Conservation (phyloP, 1,284 basidiomycete genomes). For the Anthracocystis panici-leucophaei region DNA sequence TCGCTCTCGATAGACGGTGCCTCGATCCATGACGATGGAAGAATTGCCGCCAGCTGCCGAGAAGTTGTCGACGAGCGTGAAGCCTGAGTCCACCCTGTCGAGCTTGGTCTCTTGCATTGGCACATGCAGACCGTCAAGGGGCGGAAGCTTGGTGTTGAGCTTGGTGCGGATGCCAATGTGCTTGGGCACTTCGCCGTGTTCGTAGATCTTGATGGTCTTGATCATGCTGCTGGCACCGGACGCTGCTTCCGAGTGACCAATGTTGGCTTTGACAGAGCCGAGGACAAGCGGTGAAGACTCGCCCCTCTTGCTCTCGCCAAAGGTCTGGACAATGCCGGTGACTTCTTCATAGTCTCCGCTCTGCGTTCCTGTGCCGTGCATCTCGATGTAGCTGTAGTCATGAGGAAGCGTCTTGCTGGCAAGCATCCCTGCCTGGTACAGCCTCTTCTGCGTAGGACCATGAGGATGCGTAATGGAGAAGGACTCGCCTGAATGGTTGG, state of each 20-base stretch:
- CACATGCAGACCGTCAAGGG: constrained; percentile 41
- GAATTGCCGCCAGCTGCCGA: constrained; percentile 55
- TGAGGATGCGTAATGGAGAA: constrained; percentile 58
- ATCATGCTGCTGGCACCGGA: constrained; percentile 50
- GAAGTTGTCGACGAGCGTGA: constrained; percentile 53
- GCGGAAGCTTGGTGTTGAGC: constrained; percentile 51
- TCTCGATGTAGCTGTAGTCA: constrained; percentile 43
- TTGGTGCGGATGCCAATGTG: constrained; percentile 53
- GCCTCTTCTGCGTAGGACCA: constrained; percentile 40
- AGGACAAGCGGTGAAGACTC: constrained; percentile 32
- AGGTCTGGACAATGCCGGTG: constrained; percentile 54
- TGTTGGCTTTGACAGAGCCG: constrained; percentile 51
- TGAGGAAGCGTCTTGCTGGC: constrained; percentile 32
- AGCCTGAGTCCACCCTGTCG: constrained; percentile 16
- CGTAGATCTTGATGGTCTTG: constrained; percentile 44
- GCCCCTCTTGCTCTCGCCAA: constrained; percentile 39
- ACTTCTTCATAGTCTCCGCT: constrained; percentile 54
- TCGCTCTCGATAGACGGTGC: constrained; percentile 20
- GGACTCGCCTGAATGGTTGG: constrained; percentile 54
- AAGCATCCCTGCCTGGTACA: constrained; percentile 45
- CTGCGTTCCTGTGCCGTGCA: constrained; percentile 57
- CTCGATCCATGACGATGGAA: constrained; percentile 44
- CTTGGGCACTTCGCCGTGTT: constrained; percentile 37
- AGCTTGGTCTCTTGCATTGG: constrained; percentile 26
- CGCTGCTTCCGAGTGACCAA: constrained; percentile 53